Evolutionary conservation across 495 filamentous ascomycete species (phyloP), one percentile per base, ranked within the genome.

Genomic region (Podospora comata): DNA sequence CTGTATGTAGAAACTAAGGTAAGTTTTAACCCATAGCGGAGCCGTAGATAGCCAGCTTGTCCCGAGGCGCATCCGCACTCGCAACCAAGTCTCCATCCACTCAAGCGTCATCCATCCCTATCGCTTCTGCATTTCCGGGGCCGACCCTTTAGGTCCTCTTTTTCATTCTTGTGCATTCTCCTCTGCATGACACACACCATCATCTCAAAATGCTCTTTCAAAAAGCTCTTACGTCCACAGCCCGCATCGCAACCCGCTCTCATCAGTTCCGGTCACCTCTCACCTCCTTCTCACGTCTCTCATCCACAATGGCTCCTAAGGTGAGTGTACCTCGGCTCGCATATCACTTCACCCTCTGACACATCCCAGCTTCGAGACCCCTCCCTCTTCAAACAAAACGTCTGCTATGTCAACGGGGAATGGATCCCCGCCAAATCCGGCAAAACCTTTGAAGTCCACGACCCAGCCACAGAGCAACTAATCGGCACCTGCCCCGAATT

Each of bases 401-500:
- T 92, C 70, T 88, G 85, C 69, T 97, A 93, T 74, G 88, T 97
- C 71, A 92, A 96, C 78, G 92, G 92, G 72, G 87, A 93, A 81
- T 97, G 91, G 89, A 83, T 95, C 60, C 84, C 82, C 65, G 88
- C 92, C 54, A 82, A 85, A 70, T 92, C 90, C 1, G 89, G 89
- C 59, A 86, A 92, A 78, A 94, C 91, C 23, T 97, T 97, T 72
- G 85, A 92, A 64, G 90, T 94, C 39, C 81, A 87, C 69, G 90
- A 97, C 76, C 94, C 94, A 1, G 88, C 92, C 11, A 91, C 90
- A 26, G 91, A 89, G 64, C 86, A 91, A 68, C 72, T 90, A 26
- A 93, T 97, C 72, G 92, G 91, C 68, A 91, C 86, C 19, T 90
- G 89, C 76, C 93, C 94, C 60, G 94, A 97, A 71, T 92, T 94